Evolutionary conservation across 208 protist species (phyloP).

Genomic region (Trypanosoma avium): DNA sequence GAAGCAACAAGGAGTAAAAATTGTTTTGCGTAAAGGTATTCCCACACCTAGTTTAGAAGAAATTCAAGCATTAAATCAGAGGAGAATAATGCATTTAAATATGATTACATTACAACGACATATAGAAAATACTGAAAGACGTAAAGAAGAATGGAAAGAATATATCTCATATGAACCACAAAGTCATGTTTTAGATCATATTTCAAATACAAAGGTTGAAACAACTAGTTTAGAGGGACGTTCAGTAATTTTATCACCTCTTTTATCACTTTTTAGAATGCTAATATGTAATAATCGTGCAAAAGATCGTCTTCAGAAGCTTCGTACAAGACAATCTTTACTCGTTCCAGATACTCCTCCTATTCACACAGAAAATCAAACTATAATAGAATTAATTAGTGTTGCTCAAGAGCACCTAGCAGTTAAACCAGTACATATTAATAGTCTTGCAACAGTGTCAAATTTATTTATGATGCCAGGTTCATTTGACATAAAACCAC

Average conservation of each 20-base stretch:
- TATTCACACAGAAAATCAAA: background rate
- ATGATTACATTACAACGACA: constrained; percentile 8
- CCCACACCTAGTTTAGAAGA: constrained; percentile 9
- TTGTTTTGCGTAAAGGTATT: constrained; percentile 18
- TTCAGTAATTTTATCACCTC: constrained; percentile 18
- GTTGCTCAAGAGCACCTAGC: constrained; percentile 9
- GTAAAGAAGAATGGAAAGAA: constrained; percentile 3
- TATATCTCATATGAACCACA: constrained; percentile 23
- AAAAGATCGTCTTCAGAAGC: constrained; percentile 9
- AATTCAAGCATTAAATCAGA: constrained; percentile 2
- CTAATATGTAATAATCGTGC: constrained; percentile 25
- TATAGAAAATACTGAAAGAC: constrained; percentile 7
- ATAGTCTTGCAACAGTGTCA: background rate
- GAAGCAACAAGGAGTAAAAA: constrained; percentile 19
- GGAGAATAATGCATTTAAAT: background rate
- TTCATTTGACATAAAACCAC: constrained; percentile 13
- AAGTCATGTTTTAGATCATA: background rate
- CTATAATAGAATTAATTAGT: constrained; percentile 10
- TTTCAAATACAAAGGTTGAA: background rate
- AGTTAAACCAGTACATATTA: background rate
- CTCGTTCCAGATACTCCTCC: background rate
- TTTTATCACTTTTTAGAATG: constrained; percentile 27
- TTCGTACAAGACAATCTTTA: constrained; percentile 1
- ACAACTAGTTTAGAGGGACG: constrained; percentile 22
- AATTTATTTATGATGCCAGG: constrained; percentile 21